Evolutionary conservation across 352 stramenopile species (phyloP), one percentile per base, ranked within the genome.

Genomic region (Nothophytophthora sp.): DNA sequence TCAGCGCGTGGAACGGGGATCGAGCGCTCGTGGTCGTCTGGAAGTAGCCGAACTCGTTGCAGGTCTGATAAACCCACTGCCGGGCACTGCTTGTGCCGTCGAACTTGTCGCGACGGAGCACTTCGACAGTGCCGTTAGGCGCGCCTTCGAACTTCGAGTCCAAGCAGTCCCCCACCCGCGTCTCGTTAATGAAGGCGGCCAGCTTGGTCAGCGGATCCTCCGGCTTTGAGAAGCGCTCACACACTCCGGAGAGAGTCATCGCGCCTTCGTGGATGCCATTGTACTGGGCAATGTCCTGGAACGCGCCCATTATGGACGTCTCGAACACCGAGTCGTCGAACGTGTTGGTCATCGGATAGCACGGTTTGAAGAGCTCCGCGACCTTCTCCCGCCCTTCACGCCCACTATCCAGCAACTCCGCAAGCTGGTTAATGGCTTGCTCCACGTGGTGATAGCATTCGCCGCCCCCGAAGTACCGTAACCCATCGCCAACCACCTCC

Each of bases 41-140:
- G 53, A 91, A 94, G 62, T 92, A 96, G 5, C 86, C 86, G 39
- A 96, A 94, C 49, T 96, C 85, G 55, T 93, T 96, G 67, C 87
- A 96, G 16, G 85, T 95, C 57, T 95, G 83, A 52, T 90, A 96
- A 8, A 88, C 75, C 87, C 87, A 96, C 60, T 92, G 82, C 11
- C 82, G 77, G 25, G 75, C 72, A 47, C 72, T 86, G 42, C 65
- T 86, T 42, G 80, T 63, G 23, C 82, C 82, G 45, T 92, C 80
- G 40, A 92, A 92, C 35, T 70, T 64, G 16, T 70, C 56, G 9
- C 86, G 67, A 41, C 67, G 60, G 15, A 92, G 46, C 23, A 86
- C 68, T 41, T 92, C 76, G 33, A 92, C 72, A 0, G 76, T 87
- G 18, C 67, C 76, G 36, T 89, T 89, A 22, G 50, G 54, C 12